phyloP scores from a whole-genome alignment of 2,329 filamentous ascomycete genomes.

The Ophiosphaerella narmari region DNA sequence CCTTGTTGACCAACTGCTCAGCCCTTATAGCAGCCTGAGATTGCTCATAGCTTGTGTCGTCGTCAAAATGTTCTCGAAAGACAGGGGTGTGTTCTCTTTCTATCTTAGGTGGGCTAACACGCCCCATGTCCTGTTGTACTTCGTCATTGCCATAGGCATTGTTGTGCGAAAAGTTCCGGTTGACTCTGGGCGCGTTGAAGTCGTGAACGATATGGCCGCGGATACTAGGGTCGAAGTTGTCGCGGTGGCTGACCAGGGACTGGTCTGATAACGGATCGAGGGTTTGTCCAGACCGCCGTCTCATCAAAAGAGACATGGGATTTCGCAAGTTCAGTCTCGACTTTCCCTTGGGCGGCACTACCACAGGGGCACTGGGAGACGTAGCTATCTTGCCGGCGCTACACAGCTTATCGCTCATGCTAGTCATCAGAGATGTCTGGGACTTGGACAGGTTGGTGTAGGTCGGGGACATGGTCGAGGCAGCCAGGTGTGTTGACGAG shows the following conservation, averaged over 20 bases:
- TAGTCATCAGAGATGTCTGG: constrained; percentile 39
- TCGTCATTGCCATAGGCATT: constrained; percentile 32
- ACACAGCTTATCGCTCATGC: constrained; percentile 37
- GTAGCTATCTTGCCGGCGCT: constrained; percentile 20
- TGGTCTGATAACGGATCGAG: constrained; percentile 55
- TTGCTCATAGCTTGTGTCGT: constrained; percentile 50
- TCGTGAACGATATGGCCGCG: constrained; percentile 67
- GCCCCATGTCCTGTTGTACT: constrained; percentile 22
- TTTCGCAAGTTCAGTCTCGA: constrained; percentile 62
- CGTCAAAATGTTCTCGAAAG: constrained; percentile 66
- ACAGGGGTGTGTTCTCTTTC: constrained; percentile 59
- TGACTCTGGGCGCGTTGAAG: constrained; percentile 64
- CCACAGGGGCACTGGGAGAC: constrained; percentile 18
- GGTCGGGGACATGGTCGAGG: constrained; percentile 28
- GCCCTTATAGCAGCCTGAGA: constrained; percentile 52
- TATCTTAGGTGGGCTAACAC: constrained; percentile 41
- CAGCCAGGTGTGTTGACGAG: constrained; percentile 26
- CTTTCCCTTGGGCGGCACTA: constrained; percentile 46
- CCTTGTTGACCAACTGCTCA: constrained; percentile 54
- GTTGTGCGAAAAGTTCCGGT: constrained; percentile 47
- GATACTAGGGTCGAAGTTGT: constrained; percentile 67
- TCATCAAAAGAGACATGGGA: constrained; percentile 64
- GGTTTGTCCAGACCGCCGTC: constrained; percentile 60
- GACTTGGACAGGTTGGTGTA: constrained; percentile 39
- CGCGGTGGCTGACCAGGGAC: constrained; percentile 55